phyloP scores from a whole-genome alignment of 2,329 filamentous ascomycete species.

The Microcyclospora tardicrescens region DNA sequence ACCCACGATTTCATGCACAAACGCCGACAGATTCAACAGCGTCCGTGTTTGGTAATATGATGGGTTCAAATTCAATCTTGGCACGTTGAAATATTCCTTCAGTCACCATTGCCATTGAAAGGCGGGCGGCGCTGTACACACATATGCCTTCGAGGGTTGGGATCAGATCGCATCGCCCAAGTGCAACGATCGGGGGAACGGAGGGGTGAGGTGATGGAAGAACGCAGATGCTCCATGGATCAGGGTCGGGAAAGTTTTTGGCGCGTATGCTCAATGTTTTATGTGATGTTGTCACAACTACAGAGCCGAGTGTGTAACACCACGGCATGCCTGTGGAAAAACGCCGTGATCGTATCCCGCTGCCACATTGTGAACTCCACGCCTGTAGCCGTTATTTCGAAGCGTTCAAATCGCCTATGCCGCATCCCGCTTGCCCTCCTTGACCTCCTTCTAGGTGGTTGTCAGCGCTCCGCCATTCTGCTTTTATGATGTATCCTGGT shows the following conservation, averaged over 20 bases:
- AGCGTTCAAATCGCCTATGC: conserved; percentile 45
- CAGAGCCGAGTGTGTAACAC: not conserved
- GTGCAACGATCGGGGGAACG: not conserved
- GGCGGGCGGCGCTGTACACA: conserved; percentile 55
- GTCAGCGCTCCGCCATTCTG: conserved; percentile 13
- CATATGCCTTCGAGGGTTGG: conserved; percentile 41
- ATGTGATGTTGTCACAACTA: not conserved
- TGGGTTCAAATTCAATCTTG: conserved; percentile 39
- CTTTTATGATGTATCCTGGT: not conserved
- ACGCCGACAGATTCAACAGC: conserved; percentile 37
- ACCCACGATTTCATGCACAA: conserved; percentile 52
- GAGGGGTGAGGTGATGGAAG: conserved; percentile 1
- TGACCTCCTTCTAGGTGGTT: conserved; percentile 72
- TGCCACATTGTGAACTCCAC: too few species aligned
- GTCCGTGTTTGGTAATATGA: conserved; percentile 55
- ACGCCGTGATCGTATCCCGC: too few species aligned
- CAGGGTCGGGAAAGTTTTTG: not conserved
- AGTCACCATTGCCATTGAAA: conserved; percentile 48
- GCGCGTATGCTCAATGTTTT: not conserved
- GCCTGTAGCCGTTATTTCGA: not conserved
- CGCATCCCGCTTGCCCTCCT: conserved; percentile 85
- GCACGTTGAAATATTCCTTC: conserved; percentile 53
- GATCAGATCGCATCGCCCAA: not conserved
- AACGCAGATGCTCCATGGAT: conserved; percentile 1
- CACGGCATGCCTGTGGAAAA: not conserved